Conservation (phyloP, 306 rosid genomes). For the Ochetophila trinervis region DNA sequence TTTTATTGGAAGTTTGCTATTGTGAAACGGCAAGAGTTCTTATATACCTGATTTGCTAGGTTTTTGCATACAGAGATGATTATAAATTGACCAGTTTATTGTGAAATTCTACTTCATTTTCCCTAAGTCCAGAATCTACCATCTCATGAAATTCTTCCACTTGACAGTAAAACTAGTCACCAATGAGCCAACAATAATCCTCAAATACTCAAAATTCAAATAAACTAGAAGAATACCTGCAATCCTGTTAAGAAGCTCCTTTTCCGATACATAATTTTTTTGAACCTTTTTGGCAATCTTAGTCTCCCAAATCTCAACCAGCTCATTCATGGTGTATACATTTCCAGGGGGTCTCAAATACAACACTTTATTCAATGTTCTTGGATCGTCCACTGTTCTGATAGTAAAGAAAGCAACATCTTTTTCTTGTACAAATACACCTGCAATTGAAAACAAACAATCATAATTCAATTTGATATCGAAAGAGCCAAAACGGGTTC, state of each 20-base stretch:
- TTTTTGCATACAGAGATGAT: too few species aligned
- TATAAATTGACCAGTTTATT: too few species aligned
- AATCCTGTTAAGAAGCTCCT: slow-evolving; percentile 52
- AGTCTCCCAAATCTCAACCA: slow-evolving; percentile 70
- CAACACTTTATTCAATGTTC: slow-evolving; percentile 56
- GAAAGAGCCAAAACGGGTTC: neutral
- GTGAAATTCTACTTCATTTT: too few species aligned
- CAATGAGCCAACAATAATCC: neutral
- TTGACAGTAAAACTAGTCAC: too few species aligned
- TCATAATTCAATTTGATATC: neutral
- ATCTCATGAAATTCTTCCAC: too few species aligned
- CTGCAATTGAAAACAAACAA: slow-evolving; percentile 30
- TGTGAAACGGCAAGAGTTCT: too few species aligned
- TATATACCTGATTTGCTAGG: too few species aligned
- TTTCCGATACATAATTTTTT: slow-evolving; percentile 52
- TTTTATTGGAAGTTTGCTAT: too few species aligned
- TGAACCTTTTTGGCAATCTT: slow-evolving; percentile 68
- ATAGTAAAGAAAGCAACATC: slow-evolving; percentile 85
- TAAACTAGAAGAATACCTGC: slow-evolving; percentile 42
- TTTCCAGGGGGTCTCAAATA: slow-evolving; percentile 77
- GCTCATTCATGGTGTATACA: slow-evolving; percentile 55
- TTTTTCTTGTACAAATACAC: slow-evolving; percentile 54
- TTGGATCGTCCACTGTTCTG: slow-evolving; percentile 66
- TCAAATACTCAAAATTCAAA: neutral
- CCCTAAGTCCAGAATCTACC: too few species aligned